Evolutionary conservation across 306 rosid species (phyloP).

Genomic region (Dryas octopetala): DNA sequence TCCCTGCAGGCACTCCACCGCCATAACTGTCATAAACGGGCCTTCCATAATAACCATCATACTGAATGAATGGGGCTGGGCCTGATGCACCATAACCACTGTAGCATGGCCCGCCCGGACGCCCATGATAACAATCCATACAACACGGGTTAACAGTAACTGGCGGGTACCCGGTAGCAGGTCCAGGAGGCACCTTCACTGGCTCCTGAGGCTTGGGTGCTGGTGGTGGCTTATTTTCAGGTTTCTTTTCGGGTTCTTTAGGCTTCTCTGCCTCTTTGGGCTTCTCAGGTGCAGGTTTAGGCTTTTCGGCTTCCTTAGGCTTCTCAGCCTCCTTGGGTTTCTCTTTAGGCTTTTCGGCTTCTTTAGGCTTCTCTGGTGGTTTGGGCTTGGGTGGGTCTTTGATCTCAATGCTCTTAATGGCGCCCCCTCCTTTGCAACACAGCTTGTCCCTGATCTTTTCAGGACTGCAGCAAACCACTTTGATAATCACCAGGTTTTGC

Average conservation of each 20-base stretch:
- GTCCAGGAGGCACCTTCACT: background rate
- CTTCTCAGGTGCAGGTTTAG: background rate
- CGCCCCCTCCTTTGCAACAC: conserved; percentile 54
- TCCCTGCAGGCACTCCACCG: conserved; percentile 11
- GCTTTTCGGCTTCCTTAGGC: conserved; percentile 9
- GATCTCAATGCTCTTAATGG: conserved; percentile 65
- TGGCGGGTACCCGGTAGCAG: background rate
- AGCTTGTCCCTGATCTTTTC: conserved; percentile 68
- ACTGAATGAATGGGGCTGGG: conserved; percentile 19
- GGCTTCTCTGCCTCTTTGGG: conserved; percentile 10
- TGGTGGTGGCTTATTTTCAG: background rate
- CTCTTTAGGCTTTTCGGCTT: conserved; percentile 11
- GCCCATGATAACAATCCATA: conserved; percentile 17
- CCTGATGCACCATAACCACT: conserved; percentile 16
- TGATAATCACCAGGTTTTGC: conserved; percentile 50
- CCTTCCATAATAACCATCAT: conserved; percentile 34
- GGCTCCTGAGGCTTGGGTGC: background rate
- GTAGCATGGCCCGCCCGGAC: conserved; percentile 26
- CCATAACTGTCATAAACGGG: conserved; percentile 44
- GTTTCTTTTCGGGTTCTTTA: background rate
- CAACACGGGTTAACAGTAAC: background rate
- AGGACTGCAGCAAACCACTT: conserved; percentile 70
- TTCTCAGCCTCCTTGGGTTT: conserved; percentile 7
- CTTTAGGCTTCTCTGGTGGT: conserved; percentile 14
- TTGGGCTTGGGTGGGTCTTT: conserved; percentile 40